Evolutionary conservation across 2,329 filamentous ascomycete genomes (phyloP).

Genomic region (Pseudogymnoascus sp.): DNA sequence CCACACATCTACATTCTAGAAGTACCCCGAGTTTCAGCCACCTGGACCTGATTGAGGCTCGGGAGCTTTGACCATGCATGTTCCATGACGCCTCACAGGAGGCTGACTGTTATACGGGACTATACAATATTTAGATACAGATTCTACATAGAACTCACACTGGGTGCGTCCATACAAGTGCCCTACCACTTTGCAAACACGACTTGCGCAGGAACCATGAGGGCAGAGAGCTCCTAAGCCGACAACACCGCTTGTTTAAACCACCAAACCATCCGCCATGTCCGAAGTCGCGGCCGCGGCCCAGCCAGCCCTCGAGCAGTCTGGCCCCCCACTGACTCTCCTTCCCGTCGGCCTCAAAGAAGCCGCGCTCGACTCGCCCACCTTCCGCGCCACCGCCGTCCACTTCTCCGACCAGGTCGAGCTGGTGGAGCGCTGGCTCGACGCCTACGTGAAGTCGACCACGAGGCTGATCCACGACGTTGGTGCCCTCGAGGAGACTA

Average conservation of each 20-base stretch:
- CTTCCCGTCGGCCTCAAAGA: constrained; percentile 80
- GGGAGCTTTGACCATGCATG: constrained; percentile 1
- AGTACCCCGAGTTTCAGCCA: neutral
- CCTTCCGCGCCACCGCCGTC: constrained; percentile 77
- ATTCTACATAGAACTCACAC: neutral
- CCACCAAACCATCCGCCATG: neutral
- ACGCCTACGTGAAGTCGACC: constrained; percentile 55
- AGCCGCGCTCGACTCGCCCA: constrained; percentile 91
- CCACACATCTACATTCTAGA: neutral
- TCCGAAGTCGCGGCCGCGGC: neutral
- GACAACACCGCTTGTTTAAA: neutral
- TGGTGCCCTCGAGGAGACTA: constrained; percentile 65
- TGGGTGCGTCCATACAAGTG: neutral
- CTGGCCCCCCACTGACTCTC: constrained; percentile 22
- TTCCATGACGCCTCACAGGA: neutral
- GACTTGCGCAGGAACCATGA: neutral
- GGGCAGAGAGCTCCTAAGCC: neutral
- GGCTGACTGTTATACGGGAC: neutral
- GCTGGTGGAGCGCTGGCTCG: constrained; percentile 85
- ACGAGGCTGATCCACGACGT: constrained; percentile 57
- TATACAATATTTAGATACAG: neutral
- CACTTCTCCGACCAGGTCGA: constrained; percentile 93
- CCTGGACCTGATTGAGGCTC: constrained; percentile 4
- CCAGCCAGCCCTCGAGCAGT: constrained; percentile 10
- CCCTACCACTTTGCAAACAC: neutral